Conservation (phyloP, 1,284 basidiomycete species). For the Chalciporus sp. region DNA sequence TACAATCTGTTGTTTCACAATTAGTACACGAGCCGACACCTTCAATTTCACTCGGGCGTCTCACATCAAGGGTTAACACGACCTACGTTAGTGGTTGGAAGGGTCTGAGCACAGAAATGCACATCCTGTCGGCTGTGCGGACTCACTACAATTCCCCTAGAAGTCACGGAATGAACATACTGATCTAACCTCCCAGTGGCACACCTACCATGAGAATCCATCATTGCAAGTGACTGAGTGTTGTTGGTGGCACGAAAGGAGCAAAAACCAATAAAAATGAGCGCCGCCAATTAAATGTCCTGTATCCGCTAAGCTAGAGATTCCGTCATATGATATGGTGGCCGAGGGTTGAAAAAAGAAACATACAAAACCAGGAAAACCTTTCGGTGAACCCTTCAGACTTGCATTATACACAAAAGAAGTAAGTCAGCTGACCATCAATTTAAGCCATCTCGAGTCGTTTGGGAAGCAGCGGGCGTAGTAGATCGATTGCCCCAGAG, state of each 20-base stretch:
- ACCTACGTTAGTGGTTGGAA: background rate
- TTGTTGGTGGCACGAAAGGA: slow-evolving; percentile 9
- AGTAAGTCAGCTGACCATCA: background rate
- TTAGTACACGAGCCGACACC: background rate
- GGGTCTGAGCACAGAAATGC: too few species aligned
- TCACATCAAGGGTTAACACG: slow-evolving; percentile 2
- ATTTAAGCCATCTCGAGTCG: background rate
- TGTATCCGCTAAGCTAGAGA: slow-evolving; percentile 6
- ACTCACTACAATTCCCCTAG: slow-evolving; percentile 14
- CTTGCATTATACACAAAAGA: background rate
- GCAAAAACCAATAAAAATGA: slow-evolving; percentile 6
- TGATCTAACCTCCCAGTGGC: background rate
- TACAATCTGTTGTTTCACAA: background rate
- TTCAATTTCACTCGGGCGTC: background rate
- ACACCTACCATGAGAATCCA: slow-evolving; percentile 10
- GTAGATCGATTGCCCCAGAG: background rate
- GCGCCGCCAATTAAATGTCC: slow-evolving; percentile 3
- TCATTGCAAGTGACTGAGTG: background rate
- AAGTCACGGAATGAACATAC: background rate
- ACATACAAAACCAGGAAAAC: background rate
- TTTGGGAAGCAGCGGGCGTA: background rate
- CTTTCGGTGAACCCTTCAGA: background rate
- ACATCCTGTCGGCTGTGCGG: background rate
- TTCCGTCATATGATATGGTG: background rate
- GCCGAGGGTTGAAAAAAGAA: slow-evolving; percentile 2